Percentiles rank a stretch among this genome's conserved stretches.
phyloP scores from a whole-genome alignment of 2,329 filamentous ascomycete genomes.

The Aurifilum marmelostoma region DNA sequence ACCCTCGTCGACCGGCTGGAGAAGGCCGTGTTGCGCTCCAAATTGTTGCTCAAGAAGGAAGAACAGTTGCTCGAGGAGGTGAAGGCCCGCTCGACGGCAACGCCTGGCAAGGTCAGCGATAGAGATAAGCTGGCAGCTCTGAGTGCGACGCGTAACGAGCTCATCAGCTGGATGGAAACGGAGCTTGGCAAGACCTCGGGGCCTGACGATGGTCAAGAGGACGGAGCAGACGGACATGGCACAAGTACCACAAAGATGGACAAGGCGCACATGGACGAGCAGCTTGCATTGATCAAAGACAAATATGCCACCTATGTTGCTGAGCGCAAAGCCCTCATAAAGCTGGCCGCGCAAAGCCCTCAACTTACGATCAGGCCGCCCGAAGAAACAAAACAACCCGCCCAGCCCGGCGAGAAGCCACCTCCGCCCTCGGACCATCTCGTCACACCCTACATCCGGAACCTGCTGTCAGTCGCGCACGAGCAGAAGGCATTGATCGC shows the following conservation, averaged over 20 bases:
- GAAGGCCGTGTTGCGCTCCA: slow-evolving; percentile 61
- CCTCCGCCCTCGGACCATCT: slow-evolving; percentile 45
- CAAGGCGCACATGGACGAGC: slow-evolving; percentile 41
- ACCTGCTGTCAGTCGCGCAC: slow-evolving; percentile 55
- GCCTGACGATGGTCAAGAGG: slow-evolving; percentile 32
- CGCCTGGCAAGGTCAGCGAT: slow-evolving; percentile 41
- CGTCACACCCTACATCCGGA: slow-evolving; percentile 59
- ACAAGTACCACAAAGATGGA: slow-evolving; percentile 20
- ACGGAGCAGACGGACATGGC: slow-evolving; percentile 30
- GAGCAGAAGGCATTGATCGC: slow-evolving; percentile 61
- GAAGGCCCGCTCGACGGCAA: slow-evolving; percentile 43
- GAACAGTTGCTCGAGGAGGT: slow-evolving; percentile 57
- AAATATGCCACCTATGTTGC: slow-evolving; percentile 60
- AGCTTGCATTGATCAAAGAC: slow-evolving; percentile 52
- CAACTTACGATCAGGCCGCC: slow-evolving; percentile 36
- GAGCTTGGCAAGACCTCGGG: slow-evolving; percentile 59
- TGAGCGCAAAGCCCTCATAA: slow-evolving; percentile 52
- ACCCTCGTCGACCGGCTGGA: slow-evolving; percentile 57
- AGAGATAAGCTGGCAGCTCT: slow-evolving; percentile 56
- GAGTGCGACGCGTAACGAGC: slow-evolving; percentile 57
- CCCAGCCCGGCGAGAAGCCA: neutral
- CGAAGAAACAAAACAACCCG: neutral
- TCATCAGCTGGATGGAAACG: slow-evolving; percentile 68
- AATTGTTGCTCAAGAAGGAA: slow-evolving; percentile 59
- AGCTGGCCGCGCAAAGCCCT: slow-evolving; percentile 41